phyloP scores from a whole-genome alignment of 129 eudicot species.

The Chrysanthemum makinoi region DNA sequence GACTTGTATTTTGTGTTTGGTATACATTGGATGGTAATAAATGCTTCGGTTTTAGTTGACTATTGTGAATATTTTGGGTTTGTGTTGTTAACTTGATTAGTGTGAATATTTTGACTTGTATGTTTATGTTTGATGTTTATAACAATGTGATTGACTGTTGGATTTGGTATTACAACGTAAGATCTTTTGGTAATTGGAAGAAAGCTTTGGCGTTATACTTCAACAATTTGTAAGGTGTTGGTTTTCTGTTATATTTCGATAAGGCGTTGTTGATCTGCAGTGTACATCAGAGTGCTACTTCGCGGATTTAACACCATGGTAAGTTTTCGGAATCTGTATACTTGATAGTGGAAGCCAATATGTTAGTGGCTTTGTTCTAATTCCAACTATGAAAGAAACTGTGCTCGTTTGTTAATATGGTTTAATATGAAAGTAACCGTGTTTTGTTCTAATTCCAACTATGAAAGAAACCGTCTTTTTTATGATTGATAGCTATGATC shows the following conservation, averaged over 20 bases:
- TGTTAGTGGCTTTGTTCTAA: not conserved
- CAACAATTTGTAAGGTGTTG: too few relatives aligned
- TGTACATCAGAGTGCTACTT: not conserved
- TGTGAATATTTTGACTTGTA: not conserved
- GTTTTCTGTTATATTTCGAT: too few relatives aligned
- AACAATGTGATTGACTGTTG: slow-evolving; percentile 4
- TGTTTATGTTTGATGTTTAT: not conserved
- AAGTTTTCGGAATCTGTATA: slow-evolving; percentile 10
- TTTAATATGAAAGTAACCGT: too few relatives aligned
- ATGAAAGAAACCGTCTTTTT: too few relatives aligned
- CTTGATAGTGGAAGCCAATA: not conserved
- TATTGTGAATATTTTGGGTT: not conserved
- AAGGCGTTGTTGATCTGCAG: not conserved
- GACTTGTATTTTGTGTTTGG: slow-evolving; percentile 19
- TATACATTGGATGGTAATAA: slow-evolving; percentile 24
- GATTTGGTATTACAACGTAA: not conserved
- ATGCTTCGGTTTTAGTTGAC: slow-evolving; percentile 17
- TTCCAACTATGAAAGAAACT: too few relatives aligned
- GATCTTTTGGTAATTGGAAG: too few relatives aligned
- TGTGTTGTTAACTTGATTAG: not conserved
- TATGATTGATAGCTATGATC: too few relatives aligned
- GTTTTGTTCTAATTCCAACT: too few relatives aligned
- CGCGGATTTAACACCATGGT: slow-evolving; percentile 11
- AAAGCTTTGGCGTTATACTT: too few relatives aligned
- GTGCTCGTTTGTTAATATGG: too few relatives aligned